These are phyloP conservation scores for Echria macrotheca DNA, from an alignment of 495 filamentous ascomycete genomes.

Conservation along the genomic window DNA sequence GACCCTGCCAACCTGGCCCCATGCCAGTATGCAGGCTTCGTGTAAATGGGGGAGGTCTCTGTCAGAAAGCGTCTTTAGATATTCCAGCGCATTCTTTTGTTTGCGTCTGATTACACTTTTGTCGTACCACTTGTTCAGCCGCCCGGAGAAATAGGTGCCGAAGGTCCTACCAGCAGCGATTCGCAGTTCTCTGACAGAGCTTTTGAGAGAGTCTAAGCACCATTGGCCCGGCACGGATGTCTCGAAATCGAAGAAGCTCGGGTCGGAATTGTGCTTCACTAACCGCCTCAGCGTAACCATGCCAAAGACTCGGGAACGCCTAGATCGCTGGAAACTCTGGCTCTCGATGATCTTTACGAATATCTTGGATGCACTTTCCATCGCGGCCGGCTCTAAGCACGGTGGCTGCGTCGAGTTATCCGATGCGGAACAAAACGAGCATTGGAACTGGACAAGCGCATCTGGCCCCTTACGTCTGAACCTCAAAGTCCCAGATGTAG, in stretches of 20 bases:
- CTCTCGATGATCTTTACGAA: conserved; percentile 54
- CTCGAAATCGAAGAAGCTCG: conserved; percentile 58
- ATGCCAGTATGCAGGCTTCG: conserved; percentile 79
- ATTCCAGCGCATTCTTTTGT: conserved; percentile 57
- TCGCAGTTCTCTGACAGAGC: conserved; percentile 79
- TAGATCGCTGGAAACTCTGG: conserved; percentile 53
- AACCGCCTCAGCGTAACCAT: conserved; percentile 67
- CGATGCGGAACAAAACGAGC: conserved; percentile 17
- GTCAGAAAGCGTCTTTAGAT: conserved; percentile 65
- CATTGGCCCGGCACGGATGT: conserved; percentile 65
- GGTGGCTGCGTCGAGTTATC: not conserved
- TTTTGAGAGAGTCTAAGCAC: conserved; percentile 72
- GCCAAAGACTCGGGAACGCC: conserved; percentile 59
- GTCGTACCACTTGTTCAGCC: conserved; percentile 36
- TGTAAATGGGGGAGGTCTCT: conserved; percentile 57
- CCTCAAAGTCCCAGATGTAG: conserved; percentile 29
- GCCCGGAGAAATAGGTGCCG: conserved; percentile 56
- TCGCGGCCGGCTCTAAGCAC: not conserved
- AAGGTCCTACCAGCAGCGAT: conserved; percentile 60
- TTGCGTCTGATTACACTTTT: conserved; percentile 51
- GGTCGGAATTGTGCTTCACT: conserved; percentile 54
- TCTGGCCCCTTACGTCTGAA: not conserved
- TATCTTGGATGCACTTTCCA: conserved; percentile 37
- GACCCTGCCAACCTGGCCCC: conserved; percentile 68
- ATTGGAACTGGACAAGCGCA: conserved; percentile 10